Percentiles rank a stretch among this genome's conserved stretches.
phyloP scores from a whole-genome alignment of 2,329 filamentous ascomycete species.

The Trichoderma cornu-damae region DNA sequence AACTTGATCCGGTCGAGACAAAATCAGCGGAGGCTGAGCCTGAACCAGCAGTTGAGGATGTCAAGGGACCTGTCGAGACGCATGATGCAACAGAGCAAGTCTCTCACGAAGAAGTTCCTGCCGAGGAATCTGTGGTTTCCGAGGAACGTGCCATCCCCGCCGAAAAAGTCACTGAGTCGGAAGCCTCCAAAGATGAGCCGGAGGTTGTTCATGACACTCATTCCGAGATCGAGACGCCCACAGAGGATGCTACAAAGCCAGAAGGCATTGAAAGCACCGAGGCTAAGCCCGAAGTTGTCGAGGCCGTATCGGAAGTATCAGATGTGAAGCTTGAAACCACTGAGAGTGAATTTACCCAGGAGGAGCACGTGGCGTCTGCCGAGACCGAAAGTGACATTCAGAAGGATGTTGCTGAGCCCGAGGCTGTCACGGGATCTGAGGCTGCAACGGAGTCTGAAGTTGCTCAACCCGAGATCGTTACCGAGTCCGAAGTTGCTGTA shows the following conservation, averaged over 20 bases:
- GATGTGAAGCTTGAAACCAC: conserved; percentile 18
- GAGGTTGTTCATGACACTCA: conserved; percentile 20
- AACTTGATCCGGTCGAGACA: not conserved
- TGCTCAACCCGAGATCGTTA: not conserved
- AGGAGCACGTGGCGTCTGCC: conserved; percentile 2
- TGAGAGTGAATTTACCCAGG: not conserved
- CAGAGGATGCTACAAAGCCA: not conserved
- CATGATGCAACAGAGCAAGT: not conserved
- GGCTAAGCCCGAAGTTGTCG: not conserved
- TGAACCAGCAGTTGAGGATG: not conserved
- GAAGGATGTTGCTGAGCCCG: conserved; percentile 1
- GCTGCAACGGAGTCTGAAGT: not conserved
- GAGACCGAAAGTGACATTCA: conserved; percentile 7
- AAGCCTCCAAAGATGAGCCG: conserved; percentile 2
- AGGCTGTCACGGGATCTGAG: conserved; percentile 2
- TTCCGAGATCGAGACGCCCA: conserved; percentile 10
- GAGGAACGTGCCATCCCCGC: not conserved
- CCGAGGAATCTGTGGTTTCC: conserved; percentile 3
- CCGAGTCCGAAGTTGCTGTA: conserved; percentile 1
- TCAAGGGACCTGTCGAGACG: not conserved
- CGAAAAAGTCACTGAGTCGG: not conserved
- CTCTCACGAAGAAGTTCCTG: not conserved
- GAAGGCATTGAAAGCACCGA: not conserved
- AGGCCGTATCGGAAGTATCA: conserved; percentile 21
- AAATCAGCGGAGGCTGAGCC: not conserved